A percentile compares a stretch with the other conserved stretches of the same genome.
phyloP scores from a whole-genome alignment of 768 basidiomycete genomes.

The Naganishia onofrii region DNA sequence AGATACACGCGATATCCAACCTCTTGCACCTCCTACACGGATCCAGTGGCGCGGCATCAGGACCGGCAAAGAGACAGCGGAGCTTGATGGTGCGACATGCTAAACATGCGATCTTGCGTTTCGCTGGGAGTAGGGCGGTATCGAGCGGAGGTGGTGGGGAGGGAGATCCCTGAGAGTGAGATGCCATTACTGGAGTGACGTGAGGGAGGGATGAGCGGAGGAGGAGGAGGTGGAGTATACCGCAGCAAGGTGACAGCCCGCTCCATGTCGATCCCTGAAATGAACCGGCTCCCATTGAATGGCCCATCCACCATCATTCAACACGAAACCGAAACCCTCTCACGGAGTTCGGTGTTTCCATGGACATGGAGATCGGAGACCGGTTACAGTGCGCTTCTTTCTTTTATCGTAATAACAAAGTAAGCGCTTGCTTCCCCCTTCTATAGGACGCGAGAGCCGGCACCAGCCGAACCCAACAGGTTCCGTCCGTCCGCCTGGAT shows the following conservation, averaged over 20 bases:
- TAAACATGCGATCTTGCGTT: slow-evolving; percentile 33
- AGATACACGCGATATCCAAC: slow-evolving; percentile 24
- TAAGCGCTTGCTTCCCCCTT: too few species aligned
- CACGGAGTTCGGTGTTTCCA: not conserved
- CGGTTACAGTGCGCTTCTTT: too few species aligned
- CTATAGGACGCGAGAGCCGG: too few species aligned
- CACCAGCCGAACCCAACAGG: too few species aligned
- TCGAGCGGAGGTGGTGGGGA: slow-evolving; percentile 17
- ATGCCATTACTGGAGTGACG: not conserved
- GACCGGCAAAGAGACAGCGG: slow-evolving; percentile 29
- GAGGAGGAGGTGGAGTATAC: not conserved
- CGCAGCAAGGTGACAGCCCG: too few species aligned
- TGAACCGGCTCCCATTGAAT: too few species aligned
- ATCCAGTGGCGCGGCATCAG: slow-evolving; percentile 27
- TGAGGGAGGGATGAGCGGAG: too few species aligned
- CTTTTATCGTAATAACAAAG: too few species aligned
- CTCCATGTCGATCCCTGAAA: too few species aligned
- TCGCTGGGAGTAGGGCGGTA: slow-evolving; percentile 9
- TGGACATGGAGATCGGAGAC: not conserved
- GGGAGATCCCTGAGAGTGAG: not conserved
- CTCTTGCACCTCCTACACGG: slow-evolving; percentile 29
- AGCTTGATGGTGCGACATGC: slow-evolving; percentile 34
- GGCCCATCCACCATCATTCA: too few species aligned
- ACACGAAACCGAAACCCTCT: too few species aligned
- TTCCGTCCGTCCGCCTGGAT: too few species aligned